Evolutionary conservation across 1,284 basidiomycete genomes (phyloP), one percentile per base, ranked within the genome.

Genomic region (Ceraceosorus guamensis): DNA sequence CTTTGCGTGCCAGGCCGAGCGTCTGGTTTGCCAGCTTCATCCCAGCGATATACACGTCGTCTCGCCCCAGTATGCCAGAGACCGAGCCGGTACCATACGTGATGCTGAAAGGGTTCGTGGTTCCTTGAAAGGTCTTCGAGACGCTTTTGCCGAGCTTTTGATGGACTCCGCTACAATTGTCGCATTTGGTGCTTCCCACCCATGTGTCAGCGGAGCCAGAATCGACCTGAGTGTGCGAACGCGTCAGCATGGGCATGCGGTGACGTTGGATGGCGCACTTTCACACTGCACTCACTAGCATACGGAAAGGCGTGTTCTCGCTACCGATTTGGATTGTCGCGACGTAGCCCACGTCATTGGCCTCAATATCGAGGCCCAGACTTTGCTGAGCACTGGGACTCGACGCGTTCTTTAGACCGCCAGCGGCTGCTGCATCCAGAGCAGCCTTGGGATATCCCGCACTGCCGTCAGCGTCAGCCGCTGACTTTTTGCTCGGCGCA

Each of bases 151-250:
- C 87, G 39, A 91, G 82, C 77, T 85, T 83, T 7, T 79, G 79
- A 73, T 91, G 88, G 11, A 51, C 50, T 0, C 62, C 60, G 35
- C 56, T 53, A 34, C 71, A 74, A 5, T 53, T 53, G 2, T 37
- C 45, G 51, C 73, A 75, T 6, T 57, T 34, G 7, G 63, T 59
- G 53, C 60, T 60, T 0, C 68, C 61, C 6, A 74, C 64, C 88
- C 89, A 92, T 43, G 88, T 80, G 75, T 92, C 89, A 13, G 87
- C 85, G 6, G 85, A 88, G 35, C 89, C 90, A 31, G 87, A 87
- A 78, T 92, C 89, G 54, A 75, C n/a, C n/a, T n/a, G n/a, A n/a
- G n/a, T n/a, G n/a, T n/a, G n/a, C n/a, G n/a, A n/a, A n/a, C n/a
- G n/a, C n/a, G n/a, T n/a, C n/a, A n/a, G n/a, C n/a, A n/a, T n/a